Conservation (phyloP, 345 rosid species). For the Populus simonii region DNA sequence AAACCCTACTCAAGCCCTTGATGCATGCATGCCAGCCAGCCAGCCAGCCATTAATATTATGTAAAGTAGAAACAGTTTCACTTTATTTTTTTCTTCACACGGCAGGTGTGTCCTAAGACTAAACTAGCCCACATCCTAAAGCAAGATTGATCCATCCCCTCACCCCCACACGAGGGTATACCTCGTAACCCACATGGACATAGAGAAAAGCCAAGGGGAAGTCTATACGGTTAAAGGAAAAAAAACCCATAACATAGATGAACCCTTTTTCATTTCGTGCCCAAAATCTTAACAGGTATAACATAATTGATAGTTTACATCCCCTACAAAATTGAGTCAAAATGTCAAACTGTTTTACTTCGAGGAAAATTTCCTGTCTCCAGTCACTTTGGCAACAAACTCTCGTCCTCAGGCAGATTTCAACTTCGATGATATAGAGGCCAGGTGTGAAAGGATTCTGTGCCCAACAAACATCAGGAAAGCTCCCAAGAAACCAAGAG, state of each 20-base stretch:
- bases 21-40: too few relatives aligned
- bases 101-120: too few relatives aligned
- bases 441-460: slow-evolving; percentile 72
- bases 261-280: background rate
- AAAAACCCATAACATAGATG: background rate
- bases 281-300: background rate
- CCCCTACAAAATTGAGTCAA: slow-evolving; percentile 22
- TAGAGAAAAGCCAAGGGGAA: background rate
- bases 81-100: too few relatives aligned
- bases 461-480: slow-evolving; percentile 85
- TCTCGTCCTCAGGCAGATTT: slow-evolving; percentile 50
- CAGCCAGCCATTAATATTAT: too few relatives aligned
- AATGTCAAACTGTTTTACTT: background rate
- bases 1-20: too few relatives aligned
- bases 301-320: background rate
- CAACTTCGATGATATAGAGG: slow-evolving; percentile 73
- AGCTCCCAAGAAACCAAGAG: slow-evolving; percentile 69
- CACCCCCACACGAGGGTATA: too few relatives aligned
- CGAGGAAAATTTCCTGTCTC: background rate
- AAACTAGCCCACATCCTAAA: too few relatives aligned
- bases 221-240: background rate
- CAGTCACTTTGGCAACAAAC: background rate
- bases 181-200: background rate
- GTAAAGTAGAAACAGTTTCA: too few relatives aligned
- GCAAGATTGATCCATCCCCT: too few relatives aligned